A percentile compares a stretch with the other conserved stretches of the same genome.
These are phyloP conservation scores for Nitzschia sp. DNA, from an alignment of 108 stramenopile species.

Conservation along the genomic window DNA sequence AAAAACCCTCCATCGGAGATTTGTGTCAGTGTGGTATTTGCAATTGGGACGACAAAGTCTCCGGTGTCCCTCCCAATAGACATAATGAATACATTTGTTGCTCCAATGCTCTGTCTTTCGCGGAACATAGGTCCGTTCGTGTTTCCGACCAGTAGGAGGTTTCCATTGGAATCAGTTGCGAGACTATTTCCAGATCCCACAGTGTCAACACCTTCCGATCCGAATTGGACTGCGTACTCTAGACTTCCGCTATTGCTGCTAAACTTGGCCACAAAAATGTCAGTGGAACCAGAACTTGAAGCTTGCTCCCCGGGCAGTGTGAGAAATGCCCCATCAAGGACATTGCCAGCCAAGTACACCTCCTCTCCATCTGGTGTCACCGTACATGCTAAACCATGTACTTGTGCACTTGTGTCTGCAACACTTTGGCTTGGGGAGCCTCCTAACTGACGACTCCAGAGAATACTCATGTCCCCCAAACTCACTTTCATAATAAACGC, in stretches of 20 bases:
- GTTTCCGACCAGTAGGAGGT: slow-evolving; percentile 49
- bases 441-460: slow-evolving; percentile 54
- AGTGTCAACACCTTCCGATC: slow-evolving; percentile 46
- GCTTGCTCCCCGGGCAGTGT: not conserved
- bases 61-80: slow-evolving; percentile 38
- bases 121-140: slow-evolving; percentile 53
- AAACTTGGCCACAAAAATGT: slow-evolving; percentile 57
- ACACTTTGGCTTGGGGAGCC: slow-evolving; percentile 27
- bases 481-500: slow-evolving; percentile 53
- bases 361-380: slow-evolving; percentile 57
- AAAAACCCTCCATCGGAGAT: not conserved
- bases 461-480: slow-evolving; percentile 40
- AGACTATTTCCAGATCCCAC: slow-evolving; percentile 51
- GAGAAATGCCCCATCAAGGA: slow-evolving; percentile 35
- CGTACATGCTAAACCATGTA: slow-evolving; percentile 54
- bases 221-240: slow-evolving; percentile 46
- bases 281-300: slow-evolving; percentile 33
- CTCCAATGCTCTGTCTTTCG: slow-evolving; percentile 29
- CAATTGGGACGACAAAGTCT: slow-evolving; percentile 3
- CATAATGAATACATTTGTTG: slow-evolving; percentile 54
- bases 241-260: slow-evolving; percentile 35
- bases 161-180: slow-evolving; percentile 46
- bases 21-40: not conserved
- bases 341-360: slow-evolving; percentile 59
- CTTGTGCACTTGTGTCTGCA: slow-evolving; percentile 14